Percentiles rank a stretch among this genome's conserved stretches.
Evolutionary conservation across 177 flowering plant species (phyloP).

Genomic region (Vitis hybrid): DNA sequence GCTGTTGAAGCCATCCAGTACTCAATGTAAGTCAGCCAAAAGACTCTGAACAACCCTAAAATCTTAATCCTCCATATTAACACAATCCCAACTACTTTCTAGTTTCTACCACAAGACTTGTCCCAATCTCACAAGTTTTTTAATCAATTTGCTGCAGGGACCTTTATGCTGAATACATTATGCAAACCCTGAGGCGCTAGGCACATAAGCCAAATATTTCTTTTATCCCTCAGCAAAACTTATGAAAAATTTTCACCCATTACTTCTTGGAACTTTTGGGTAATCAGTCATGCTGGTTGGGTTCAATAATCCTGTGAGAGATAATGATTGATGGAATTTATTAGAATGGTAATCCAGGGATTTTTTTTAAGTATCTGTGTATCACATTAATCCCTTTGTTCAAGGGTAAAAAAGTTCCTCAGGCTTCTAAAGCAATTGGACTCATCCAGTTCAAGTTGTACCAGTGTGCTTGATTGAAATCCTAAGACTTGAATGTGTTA

Average conservation of each 20-base stretch:
- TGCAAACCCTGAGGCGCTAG: constrained; percentile 50
- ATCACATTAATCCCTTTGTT: too few species aligned
- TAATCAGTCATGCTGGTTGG: not conserved
- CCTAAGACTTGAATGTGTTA: too few species aligned
- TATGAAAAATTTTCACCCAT: not conserved
- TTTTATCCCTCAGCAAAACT: not conserved
- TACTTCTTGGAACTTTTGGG: not conserved
- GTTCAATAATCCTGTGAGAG: not conserved
- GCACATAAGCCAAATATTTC: not conserved
- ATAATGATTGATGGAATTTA: not conserved
- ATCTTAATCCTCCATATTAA: too few species aligned
- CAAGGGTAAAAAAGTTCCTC: too few species aligned
- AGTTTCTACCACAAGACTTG: too few species aligned
- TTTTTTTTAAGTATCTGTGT: not conserved
- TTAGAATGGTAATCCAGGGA: not conserved
- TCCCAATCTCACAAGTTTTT: not conserved
- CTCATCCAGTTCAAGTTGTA: too few species aligned
- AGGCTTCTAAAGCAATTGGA: too few species aligned
- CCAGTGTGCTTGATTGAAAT: too few species aligned
- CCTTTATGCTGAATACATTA: constrained; percentile 53
- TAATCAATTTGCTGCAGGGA: constrained; percentile 33
- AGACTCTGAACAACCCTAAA: not conserved
- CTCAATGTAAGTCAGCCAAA: constrained; percentile 39
- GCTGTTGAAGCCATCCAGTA: constrained; percentile 50
- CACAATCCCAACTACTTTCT: too few species aligned